phyloP scores from a whole-genome alignment of 768 basidiomycete species.

The Leccinum barrowsii region DNA sequence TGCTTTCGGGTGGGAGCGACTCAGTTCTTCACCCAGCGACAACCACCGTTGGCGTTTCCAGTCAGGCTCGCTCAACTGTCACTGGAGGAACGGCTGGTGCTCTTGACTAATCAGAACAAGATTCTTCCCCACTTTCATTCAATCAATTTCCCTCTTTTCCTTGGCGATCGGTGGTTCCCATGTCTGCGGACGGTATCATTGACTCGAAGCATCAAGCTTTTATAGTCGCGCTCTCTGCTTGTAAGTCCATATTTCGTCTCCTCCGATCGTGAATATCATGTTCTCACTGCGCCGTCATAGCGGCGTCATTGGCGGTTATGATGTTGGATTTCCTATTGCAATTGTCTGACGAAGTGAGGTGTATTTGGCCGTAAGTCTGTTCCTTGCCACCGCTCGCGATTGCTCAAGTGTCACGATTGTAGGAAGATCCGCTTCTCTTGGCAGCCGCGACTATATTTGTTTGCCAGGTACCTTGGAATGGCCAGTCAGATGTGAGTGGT shows the following conservation, averaged over 20 bases:
- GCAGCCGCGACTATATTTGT: conserved; percentile 9
- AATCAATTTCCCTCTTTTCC: background rate
- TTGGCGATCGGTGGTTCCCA: background rate
- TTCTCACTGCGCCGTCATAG: background rate
- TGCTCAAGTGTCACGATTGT: background rate
- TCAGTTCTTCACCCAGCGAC: background rate
- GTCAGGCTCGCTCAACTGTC: background rate
- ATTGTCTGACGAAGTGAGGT: conserved; percentile 8
- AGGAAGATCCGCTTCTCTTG: conserved; percentile 8
- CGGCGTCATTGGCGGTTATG: conserved; percentile 9
- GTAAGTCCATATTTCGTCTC: background rate
- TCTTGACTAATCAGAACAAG: background rate
- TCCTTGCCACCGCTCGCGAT: background rate
- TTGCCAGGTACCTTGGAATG: conserved; percentile 19
- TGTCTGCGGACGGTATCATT: background rate
- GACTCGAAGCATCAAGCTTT: background rate
- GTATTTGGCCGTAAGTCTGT: conserved; percentile 20
- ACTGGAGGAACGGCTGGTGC: background rate
- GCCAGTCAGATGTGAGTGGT: conserved; percentile 17
- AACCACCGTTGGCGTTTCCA: background rate
- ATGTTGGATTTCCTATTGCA: conserved; percentile 9
- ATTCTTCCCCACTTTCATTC: background rate
- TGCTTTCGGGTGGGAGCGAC: background rate
- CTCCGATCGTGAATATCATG: background rate
- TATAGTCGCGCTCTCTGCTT: background rate